These are phyloP conservation scores for Penicillium steckii DNA, from an alignment of 495 filamentous ascomycete genomes.

Conservation along the genomic window DNA sequence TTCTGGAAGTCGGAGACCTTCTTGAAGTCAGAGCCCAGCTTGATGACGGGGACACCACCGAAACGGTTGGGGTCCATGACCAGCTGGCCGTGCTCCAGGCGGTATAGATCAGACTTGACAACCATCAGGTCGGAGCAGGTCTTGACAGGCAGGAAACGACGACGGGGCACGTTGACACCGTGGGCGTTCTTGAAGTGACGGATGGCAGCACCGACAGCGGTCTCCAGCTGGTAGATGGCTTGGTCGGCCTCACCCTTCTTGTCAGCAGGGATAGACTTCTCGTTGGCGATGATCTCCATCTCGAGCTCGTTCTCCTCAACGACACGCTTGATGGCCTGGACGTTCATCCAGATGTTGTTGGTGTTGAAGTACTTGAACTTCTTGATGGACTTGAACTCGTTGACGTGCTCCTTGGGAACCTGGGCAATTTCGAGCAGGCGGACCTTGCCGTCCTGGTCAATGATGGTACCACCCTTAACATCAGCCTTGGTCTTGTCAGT, in stretches of 20 bases:
- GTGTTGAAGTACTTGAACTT: conserved; percentile 99
- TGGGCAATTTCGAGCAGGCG: conserved; percentile 98
- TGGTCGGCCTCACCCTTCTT: conserved; percentile 99
- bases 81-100: conserved; percentile 97
- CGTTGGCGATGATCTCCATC: conserved; percentile 99
- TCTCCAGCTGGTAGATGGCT: conserved; percentile 97
- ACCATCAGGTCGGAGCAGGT: conserved; percentile 99
- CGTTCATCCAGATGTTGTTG: conserved; percentile 99
- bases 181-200: conserved; percentile 98
- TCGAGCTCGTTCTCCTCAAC: conserved; percentile 98
- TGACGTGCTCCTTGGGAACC: conserved; percentile 99
- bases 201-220: conserved; percentile 96
- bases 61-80: conserved; percentile 95
- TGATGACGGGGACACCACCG: conserved; percentile 97
- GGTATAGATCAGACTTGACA: conserved; percentile 99
- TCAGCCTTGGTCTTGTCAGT: conserved; percentile 99
- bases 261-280: conserved; percentile 95
- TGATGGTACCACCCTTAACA: conserved; percentile 99
- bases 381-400: conserved; percentile 99
- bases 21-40: conserved; percentile 99
- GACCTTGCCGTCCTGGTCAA: conserved; percentile 95
- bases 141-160: conserved; percentile 99
- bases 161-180: conserved; percentile 97
- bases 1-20: conserved; percentile 99
- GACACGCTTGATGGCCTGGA: conserved; percentile 95